phyloP scores from a whole-genome alignment of 305 asterid species.

The Monarda citriodora region DNA sequence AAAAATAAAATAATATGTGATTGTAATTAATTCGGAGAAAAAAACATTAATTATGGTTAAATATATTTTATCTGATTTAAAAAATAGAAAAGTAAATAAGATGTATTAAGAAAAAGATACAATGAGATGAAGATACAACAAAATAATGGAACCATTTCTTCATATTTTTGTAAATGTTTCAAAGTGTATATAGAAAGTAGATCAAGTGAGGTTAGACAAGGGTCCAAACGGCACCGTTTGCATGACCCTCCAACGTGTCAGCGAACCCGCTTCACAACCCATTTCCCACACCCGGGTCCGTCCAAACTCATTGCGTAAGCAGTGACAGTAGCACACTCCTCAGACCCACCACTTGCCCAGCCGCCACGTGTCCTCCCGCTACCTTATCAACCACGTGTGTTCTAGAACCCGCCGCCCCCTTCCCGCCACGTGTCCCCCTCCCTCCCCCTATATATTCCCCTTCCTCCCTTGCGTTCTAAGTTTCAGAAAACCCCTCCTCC shows the following conservation, averaged over 20 bases:
- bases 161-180: too few relatives aligned
- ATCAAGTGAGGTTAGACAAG: background rate
- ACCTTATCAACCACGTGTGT: slow-evolving; percentile 69
- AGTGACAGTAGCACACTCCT: slow-evolving; percentile 54
- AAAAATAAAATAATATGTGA: too few relatives aligned
- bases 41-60: too few relatives aligned
- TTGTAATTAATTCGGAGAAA: too few relatives aligned
- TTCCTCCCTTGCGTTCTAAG: slow-evolving; percentile 48
- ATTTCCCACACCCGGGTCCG: slow-evolving; percentile 15
- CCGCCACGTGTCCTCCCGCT: slow-evolving; percentile 34
- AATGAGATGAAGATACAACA: too few relatives aligned
- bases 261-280: slow-evolving; percentile 18
- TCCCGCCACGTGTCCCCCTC: slow-evolving; percentile 49
- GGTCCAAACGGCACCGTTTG: slow-evolving; percentile 48
- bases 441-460: slow-evolving; percentile 44
- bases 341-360: slow-evolving; percentile 9
- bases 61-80: too few relatives aligned
- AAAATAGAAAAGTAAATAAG: too few relatives aligned
- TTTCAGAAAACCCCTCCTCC: slow-evolving; percentile 51
- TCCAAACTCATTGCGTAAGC: slow-evolving; percentile 77
- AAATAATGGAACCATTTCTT: too few relatives aligned
- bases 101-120: too few relatives aligned
- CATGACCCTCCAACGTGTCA: slow-evolving; percentile 44
- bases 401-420: slow-evolving; percentile 54
- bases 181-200: too few relatives aligned